Conservation (phyloP, 1,284 basidiomycete species). For the Pyrrhoderma noxium region DNA sequence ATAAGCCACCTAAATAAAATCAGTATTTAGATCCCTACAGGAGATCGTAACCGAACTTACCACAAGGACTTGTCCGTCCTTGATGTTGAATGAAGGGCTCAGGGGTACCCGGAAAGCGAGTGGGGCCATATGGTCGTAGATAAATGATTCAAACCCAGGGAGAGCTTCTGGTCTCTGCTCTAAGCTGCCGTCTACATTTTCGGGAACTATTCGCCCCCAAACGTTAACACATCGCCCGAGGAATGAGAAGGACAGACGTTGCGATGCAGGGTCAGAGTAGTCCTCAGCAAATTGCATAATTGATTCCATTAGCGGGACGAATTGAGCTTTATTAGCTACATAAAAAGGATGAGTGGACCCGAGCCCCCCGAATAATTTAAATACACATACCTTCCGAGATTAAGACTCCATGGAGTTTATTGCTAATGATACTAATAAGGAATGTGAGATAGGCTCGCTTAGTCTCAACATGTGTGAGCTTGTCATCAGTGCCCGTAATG, state of each 20-base stretch:
- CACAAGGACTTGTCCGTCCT: constrained; percentile 79
- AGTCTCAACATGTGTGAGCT: constrained; percentile 75
- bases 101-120: constrained; percentile 80
- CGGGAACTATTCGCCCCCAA: constrained; percentile 57
- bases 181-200: constrained; percentile 31
- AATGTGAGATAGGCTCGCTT: constrained; percentile 87
- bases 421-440: constrained; percentile 76
- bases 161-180: constrained; percentile 41
- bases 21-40: neutral
- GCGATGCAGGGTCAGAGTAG: constrained; percentile 62
- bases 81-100: constrained; percentile 75
- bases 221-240: constrained; percentile 69
- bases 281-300: constrained; percentile 76
- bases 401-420: constrained; percentile 80
- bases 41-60: constrained; percentile 38
- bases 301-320: constrained; percentile 65
- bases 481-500: constrained; percentile 87
- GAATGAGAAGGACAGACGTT: constrained; percentile 80
- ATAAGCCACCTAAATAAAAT: constrained; percentile 63
- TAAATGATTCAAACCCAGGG: constrained; percentile 89
- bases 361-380: constrained; percentile 9
- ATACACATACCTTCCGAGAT: constrained; percentile 70
- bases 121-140: constrained; percentile 86
- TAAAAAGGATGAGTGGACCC: constrained; percentile 4
- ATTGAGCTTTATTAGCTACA: constrained; percentile 73